Evolutionary conservation across 371 early-diverging fungal genomes (phyloP), one percentile per base, ranked within the genome.

Genomic region (Encephalitozoon intestinalis): DNA sequence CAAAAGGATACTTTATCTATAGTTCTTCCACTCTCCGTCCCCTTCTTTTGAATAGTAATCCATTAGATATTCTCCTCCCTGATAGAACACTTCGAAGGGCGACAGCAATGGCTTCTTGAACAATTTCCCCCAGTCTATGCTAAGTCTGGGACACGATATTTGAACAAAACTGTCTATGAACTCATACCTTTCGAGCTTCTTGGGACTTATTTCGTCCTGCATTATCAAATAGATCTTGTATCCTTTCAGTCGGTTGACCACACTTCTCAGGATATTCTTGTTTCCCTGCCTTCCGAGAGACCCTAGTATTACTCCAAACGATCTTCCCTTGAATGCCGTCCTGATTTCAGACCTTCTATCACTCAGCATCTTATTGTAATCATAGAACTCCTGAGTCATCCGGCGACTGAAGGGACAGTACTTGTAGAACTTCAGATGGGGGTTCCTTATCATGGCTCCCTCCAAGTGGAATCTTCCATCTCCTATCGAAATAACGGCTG

Each of bases 381-480:
- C 91, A 86, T 96, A 97, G 43, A 88, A 86, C 81, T 99, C 99
- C 23, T 90, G 83, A 5, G 94, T 93, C 70, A 97, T 90, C 73
- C 87, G 89, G 76, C 92, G 92, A 39, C 88, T 87, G 77, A 95
- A 96, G 2, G 99, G 99, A 81, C 97, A 96, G 85, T 99, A 98
- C 82, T 92, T 90, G 85, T 90, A 97, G 21, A 93, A 94, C 26
- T 89, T 89, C 49, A 93, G 81, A 0, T 84, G 81, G 7, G 97
- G 96, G 83, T 99, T 99, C 58, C 92, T 90, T 54, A 99, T 96
- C 95, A 99, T 95, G 76, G 95, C 92, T 30, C 95, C 91, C 81
- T 99, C 99, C 39, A 99, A 87, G 87, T 99, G 99, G 83, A 99
- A 99, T 43, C 97, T 88, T 7, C 99, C 99, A 80, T 99, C 99